A percentile compares a stretch with the other conserved stretches of the same genome.
These are phyloP conservation scores for Fonsecaea erecta DNA, from an alignment of 2,329 filamentous ascomycete genomes.

Conservation along the genomic window DNA sequence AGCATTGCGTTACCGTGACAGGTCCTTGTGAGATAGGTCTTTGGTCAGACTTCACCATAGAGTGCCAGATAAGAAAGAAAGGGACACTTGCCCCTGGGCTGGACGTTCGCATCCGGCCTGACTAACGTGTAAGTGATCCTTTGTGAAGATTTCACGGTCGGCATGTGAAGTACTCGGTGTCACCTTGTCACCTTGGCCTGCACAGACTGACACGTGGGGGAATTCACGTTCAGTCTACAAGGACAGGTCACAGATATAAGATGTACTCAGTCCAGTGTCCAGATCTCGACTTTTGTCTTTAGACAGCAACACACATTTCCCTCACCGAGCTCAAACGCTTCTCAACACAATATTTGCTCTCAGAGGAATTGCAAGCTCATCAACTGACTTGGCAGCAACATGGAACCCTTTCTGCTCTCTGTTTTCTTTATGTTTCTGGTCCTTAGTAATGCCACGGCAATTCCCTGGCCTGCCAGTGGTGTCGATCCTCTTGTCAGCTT, in stretches of 20 bases:
- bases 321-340: background rate
- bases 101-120: background rate
- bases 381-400: background rate
- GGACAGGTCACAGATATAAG: background rate
- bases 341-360: background rate
- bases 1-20: no score
- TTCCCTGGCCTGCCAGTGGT: background rate
- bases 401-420: background rate
- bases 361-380: background rate
- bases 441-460: background rate
- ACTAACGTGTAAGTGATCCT: background rate
- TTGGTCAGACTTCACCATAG: background rate
- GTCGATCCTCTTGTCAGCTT: background rate
- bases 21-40: no score
- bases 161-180: constrained; percentile 1
- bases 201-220: background rate
- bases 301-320: background rate
- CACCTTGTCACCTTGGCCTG: background rate
- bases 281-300: background rate
- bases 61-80: background rate
- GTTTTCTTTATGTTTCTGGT: background rate
- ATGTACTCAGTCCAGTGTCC: background rate
- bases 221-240: background rate
- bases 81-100: background rate
- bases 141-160: background rate